Percentiles rank a stretch among this genome's conserved stretches.
These are phyloP conservation scores for Calonectria leucothoes DNA, from an alignment of 2,329 filamentous ascomycete genomes.

Conservation along the genomic window DNA sequence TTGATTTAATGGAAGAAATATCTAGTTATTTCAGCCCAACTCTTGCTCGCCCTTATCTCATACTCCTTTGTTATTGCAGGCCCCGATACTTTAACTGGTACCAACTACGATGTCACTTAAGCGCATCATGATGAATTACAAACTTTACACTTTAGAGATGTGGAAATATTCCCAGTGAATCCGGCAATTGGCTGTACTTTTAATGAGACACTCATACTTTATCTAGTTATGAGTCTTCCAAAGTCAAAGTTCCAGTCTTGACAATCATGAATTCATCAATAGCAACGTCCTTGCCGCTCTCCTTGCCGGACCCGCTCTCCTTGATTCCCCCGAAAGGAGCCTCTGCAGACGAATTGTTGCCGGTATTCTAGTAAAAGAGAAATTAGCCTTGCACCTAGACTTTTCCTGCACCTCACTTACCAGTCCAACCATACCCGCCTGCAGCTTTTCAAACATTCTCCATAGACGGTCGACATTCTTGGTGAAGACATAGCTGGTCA, in stretches of 20 bases:
- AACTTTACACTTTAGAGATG: too few species aligned
- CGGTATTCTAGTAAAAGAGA: conserved; percentile 48
- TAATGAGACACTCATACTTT: too few species aligned
- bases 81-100: too few species aligned
- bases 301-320: conserved; percentile 59
- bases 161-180: too few species aligned
- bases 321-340: conserved; percentile 62
- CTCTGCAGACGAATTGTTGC: conserved; percentile 56
- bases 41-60: neutral
- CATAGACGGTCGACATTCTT: conserved; percentile 54
- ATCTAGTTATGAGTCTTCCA: conserved; percentile 28
- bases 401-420: conserved; percentile 38
- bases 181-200: too few species aligned
- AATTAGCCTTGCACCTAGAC: neutral
- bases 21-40: neutral
- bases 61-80: neutral
- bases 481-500: conserved; percentile 79
- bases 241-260: conserved; percentile 57
- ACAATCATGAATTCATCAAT: conserved; percentile 59
- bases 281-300: conserved; percentile 60
- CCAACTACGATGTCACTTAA: too few species aligned
- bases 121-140: too few species aligned
- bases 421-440: conserved; percentile 54
- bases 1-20: neutral
- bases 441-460: conserved; percentile 60